phyloP scores from a whole-genome alignment of 2,329 filamentous ascomycete species.

The Monosporascus sp. region DNA sequence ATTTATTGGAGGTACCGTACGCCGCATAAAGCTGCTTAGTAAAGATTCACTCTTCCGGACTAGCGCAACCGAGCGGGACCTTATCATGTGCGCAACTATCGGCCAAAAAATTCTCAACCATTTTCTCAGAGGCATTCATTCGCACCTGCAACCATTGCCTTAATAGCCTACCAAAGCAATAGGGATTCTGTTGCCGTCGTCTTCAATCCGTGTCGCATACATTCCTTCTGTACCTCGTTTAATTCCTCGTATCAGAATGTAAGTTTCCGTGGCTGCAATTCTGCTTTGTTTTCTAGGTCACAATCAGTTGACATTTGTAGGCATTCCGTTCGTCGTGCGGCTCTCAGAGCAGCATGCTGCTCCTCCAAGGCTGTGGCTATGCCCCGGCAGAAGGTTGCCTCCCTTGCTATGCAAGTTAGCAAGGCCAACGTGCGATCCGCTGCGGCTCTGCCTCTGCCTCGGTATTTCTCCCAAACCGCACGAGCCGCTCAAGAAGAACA shows the following conservation, averaged over 20 bases:
- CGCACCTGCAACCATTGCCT: not conserved
- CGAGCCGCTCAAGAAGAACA: slow-evolving; percentile 14
- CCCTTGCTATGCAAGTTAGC: slow-evolving; percentile 21
- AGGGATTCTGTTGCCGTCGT: no score
- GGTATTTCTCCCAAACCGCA: slow-evolving; percentile 26
- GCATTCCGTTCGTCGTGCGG: slow-evolving; percentile 27
- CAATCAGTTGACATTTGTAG: slow-evolving; percentile 14
- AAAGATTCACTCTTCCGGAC: no score
- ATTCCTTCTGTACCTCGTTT: not conserved
- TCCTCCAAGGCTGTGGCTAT: slow-evolving; percentile 18
- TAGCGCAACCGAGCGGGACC: no score
- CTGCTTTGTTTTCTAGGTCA: not conserved
- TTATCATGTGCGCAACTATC: not conserved
- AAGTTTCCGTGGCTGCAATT: not conserved
- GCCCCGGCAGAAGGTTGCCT: slow-evolving; percentile 23
- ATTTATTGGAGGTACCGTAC: no score
- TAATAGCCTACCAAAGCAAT: no score
- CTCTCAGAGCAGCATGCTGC: slow-evolving; percentile 24
- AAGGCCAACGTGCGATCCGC: slow-evolving; percentile 17
- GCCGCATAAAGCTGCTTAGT: no score
- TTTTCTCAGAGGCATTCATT: not conserved
- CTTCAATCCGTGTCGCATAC: no score
- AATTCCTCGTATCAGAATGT: not conserved
- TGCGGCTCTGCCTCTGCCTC: slow-evolving; percentile 13
- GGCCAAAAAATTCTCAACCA: not conserved